Percentiles rank a stretch among this genome's conserved stretches.
Evolutionary conservation across 2,329 filamentous ascomycete species (phyloP).

Genomic region (Ilyonectria sp.): DNA sequence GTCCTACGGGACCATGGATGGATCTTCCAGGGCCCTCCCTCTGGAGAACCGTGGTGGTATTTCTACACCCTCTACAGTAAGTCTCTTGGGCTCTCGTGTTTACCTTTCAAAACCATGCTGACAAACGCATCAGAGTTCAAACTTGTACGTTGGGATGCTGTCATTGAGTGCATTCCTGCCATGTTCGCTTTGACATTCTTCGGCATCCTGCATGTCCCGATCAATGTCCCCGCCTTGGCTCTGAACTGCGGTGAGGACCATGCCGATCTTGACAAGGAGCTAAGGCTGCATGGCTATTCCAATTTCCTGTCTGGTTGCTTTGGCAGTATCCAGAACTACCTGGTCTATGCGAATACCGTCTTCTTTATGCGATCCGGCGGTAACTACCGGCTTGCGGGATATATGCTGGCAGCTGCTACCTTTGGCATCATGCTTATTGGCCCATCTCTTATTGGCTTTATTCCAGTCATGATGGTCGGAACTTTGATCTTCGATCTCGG

Average conservation of each 20-base stretch:
- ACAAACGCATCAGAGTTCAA: slow-evolving; percentile 75
- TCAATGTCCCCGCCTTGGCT: slow-evolving; percentile 95
- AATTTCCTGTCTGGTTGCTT: slow-evolving; percentile 90
- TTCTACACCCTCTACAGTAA: slow-evolving; percentile 96
- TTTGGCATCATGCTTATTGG: slow-evolving; percentile 87
- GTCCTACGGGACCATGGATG: slow-evolving; percentile 82
- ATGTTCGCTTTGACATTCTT: slow-evolving; percentile 99
- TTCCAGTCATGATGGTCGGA: slow-evolving; percentile 97
- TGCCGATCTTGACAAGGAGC: slow-evolving; percentile 89
- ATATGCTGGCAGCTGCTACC: slow-evolving; percentile 86
- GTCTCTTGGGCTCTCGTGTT: slow-evolving; percentile 47
- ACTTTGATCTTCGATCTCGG: slow-evolving; percentile 95
- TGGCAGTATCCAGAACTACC: slow-evolving; percentile 95
- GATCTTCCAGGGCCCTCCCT: slow-evolving; percentile 91
- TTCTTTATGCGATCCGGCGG: slow-evolving; percentile 96
- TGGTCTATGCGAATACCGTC: slow-evolving; percentile 98
- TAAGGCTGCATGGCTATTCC: slow-evolving; percentile 93
- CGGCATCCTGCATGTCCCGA: slow-evolving; percentile 95
- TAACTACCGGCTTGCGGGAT: slow-evolving; percentile 86
- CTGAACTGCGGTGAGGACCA: slow-evolving; percentile 94
- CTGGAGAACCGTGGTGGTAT: slow-evolving; percentile 94
- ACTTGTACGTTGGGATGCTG: slow-evolving; percentile 85
- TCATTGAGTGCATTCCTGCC: slow-evolving; percentile 88
- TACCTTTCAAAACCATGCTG: not conserved
- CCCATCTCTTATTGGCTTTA: slow-evolving; percentile 90